Percentiles rank a stretch among this genome's conserved stretches.
Evolutionary conservation across 2,329 filamentous ascomycete genomes (phyloP).

Genomic region (Periconia sp.): DNA sequence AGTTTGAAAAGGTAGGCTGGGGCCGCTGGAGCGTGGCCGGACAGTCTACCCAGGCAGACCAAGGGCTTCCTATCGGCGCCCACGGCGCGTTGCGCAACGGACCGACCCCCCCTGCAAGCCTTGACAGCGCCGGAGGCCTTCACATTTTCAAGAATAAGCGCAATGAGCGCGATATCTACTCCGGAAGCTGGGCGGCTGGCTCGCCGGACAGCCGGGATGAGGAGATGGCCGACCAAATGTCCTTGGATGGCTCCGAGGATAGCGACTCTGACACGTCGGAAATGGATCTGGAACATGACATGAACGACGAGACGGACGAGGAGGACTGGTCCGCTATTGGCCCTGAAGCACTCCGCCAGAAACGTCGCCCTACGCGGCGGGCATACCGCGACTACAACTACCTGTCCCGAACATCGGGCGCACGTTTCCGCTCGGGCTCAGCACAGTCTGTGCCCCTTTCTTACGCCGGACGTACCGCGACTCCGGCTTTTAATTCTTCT

Average conservation of each 20-base stretch:
- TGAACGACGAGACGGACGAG: slow-evolving; percentile 85
- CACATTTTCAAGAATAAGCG: slow-evolving; percentile 46
- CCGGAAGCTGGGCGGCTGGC: slow-evolving; percentile 69
- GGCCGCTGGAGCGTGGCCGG: slow-evolving; percentile 82
- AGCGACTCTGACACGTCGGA: slow-evolving; percentile 77
- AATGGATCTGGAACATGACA: slow-evolving; percentile 72
- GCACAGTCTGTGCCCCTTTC: slow-evolving; percentile 26
- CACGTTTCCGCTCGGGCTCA: slow-evolving; percentile 30
- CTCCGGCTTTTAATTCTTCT: slow-evolving; percentile 32
- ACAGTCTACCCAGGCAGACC: slow-evolving; percentile 59
- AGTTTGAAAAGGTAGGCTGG: slow-evolving; percentile 97
- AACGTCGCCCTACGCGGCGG: slow-evolving; percentile 32
- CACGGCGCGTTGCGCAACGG: slow-evolving; percentile 43
- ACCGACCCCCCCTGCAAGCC: slow-evolving; percentile 59
- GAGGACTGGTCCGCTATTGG: slow-evolving; percentile 95
- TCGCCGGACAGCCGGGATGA: slow-evolving; percentile 73
- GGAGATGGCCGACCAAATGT: slow-evolving; percentile 88
- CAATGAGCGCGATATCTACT: slow-evolving; percentile 46
- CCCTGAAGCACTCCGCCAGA: slow-evolving; percentile 79
- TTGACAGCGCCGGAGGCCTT: slow-evolving; percentile 50
- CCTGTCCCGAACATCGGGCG: slow-evolving; percentile 43
- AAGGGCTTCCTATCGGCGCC: slow-evolving; percentile 46
- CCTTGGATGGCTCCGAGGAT: slow-evolving; percentile 72
- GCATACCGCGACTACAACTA: slow-evolving; percentile 48
- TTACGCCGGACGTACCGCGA: slow-evolving; percentile 22